Base-by-base conservation (phyloP, 202 grass and related monocot genomes). In the Zizania palustris region DNA sequence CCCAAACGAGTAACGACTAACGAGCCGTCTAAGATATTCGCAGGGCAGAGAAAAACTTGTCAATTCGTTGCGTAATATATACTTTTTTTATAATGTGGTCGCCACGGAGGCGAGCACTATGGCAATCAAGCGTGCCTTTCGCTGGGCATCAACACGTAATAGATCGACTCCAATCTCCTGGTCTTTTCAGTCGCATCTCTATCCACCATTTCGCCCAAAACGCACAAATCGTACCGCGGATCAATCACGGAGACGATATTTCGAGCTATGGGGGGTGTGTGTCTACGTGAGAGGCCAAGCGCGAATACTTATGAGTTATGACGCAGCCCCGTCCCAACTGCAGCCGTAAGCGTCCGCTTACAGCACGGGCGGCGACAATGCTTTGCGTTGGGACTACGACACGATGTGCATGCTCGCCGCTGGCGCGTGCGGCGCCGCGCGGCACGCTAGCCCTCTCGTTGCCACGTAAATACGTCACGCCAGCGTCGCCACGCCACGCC, bases 391-490 rank as follows among this genome's bases (percentile, higher is more conserved):
- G 62, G 69, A 57, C 22, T 14, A 73, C 67, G 79, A 61, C 73
- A 73, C 49, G 55, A 28, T 7, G 34, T 12, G 40, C 36, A 19
- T 12, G 40, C 36, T 1, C 41, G 55, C 41, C 38, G 46, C n/a
- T 28, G 28, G 28, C 2, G 28, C 28, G 28, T 28, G 28, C 28
- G 28, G 28, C 28, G 51, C 7, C 5, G 33, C 9, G 37, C 66
- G 58, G 59, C 67, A 37, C 60, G 11, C 28, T 28, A 28, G 28
- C 28, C 28, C 28, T 28, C 28, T 28, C 28, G 28, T 37, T 44
- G 65, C 80, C 85, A 83, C 69, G 80, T 75, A 79, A 48, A 64
- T 61, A 74, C 80, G 80, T 69, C 63, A 48, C 69, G 80, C 79
- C 63, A 42, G 62, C 44, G 80, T 82, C 58, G 21, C 9, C 63